Evolutionary conservation across 345 rosid genomes (phyloP).

Genomic region (Melaleuca quinquenervia): DNA sequence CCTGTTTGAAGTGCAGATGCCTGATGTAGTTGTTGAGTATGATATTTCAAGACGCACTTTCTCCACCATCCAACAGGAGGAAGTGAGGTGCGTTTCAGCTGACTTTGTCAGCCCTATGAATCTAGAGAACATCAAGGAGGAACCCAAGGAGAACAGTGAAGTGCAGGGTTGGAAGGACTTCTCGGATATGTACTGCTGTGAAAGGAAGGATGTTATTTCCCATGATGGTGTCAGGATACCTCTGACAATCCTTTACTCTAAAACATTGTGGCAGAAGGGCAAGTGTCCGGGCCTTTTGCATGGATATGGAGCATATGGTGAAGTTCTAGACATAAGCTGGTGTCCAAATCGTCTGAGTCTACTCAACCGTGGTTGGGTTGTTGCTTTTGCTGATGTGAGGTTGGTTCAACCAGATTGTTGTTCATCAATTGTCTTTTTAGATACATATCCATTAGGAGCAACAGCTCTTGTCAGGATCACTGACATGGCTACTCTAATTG

Average conservation of each 20-base stretch:
- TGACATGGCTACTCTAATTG: not conserved
- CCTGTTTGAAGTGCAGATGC: constrained; percentile 40
- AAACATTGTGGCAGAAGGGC: constrained; percentile 41
- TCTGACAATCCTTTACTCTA: constrained; percentile 68
- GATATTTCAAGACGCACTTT: constrained; percentile 48
- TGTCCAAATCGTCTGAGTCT: constrained; percentile 59
- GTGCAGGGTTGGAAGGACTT: constrained; percentile 38
- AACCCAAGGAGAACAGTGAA: constrained; percentile 2
- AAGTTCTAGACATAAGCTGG: constrained; percentile 76
- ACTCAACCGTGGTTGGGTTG: constrained; percentile 91
- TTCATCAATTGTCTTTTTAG: not conserved
- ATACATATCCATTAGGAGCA: not conserved
- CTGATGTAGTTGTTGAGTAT: constrained; percentile 76
- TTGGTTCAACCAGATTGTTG: constrained; percentile 9
- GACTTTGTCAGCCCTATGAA: not conserved
- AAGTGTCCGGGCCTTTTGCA: constrained; percentile 62
- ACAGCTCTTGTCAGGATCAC: not conserved
- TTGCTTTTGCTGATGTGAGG: constrained; percentile 96
- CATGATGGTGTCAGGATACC: constrained; percentile 71
- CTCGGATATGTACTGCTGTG: constrained; percentile 50
- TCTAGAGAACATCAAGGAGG: constrained; percentile 3
- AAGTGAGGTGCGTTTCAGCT: constrained; percentile 18
- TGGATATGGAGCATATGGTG: constrained; percentile 91
- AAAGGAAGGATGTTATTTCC: constrained; percentile 58
- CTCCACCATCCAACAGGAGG: constrained; percentile 60